Base-by-base conservation (phyloP, 2,329 filamentous ascomycete genomes). In the Stagonosporopsis rhizophila region DNA sequence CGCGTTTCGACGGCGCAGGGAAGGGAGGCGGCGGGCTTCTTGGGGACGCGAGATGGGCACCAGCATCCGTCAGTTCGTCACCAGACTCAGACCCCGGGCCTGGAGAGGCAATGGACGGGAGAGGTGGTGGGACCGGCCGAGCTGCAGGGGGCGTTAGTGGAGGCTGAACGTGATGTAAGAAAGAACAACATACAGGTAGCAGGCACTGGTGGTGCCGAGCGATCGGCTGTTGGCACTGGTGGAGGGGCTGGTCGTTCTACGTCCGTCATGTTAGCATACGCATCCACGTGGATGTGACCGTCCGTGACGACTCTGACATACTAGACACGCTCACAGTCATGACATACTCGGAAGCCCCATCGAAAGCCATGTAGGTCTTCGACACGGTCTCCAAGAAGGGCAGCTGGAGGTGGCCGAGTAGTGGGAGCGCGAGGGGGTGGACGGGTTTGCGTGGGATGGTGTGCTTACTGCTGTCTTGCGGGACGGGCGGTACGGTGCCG, bases 61-160 rank as follows among this genome's bases (percentile, higher is more conserved):
- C 71, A 28, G 64, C 66, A 20, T 75, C 75, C 25, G 77, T 72
- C 67, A 92, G 79, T 74, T 97, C 94, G 73, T 97, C 93, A 66
- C 96, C 93, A 39, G 93, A 95, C 72, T 90, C 91, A 1, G 92
- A 96, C 27, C 92, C 92, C 58, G 89, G 84, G 55, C 87, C 91
- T 41, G 87, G 87, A 37, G 90, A 90, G 44, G 83, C 81, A 15
- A 85, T 71, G 39, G 80, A 80, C 27, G 82, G 78, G 35, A 83
- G 79, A 32, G 82, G 78, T 35, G 84, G 78, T 46, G 85, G 85
- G 1, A 82, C 80, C 41, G 88, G 86, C 44, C 88, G 89, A 66
- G 85, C 89, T 92, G 66, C 4, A 37, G 32, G 32, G 58, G 32
- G 58, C 52, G 55, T 50, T 59, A 35, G 27, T 15, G 42, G 14